phyloP scores from a whole-genome alignment of 345 rosid genomes.

The Citrus inodora region DNA sequence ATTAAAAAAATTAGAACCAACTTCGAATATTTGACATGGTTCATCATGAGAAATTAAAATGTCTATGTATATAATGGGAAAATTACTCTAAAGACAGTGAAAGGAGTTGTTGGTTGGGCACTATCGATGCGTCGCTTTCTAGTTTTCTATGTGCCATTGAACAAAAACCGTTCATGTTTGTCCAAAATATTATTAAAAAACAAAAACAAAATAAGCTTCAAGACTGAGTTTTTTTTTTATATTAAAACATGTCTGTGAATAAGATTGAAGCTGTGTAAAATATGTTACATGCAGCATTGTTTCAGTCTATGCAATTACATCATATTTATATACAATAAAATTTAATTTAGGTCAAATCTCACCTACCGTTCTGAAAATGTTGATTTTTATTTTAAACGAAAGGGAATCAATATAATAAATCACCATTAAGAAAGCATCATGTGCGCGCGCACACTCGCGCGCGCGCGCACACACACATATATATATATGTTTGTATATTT shows the following conservation, averaged over 20 bases:
- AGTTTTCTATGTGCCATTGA: no score
- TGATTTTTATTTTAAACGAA: background rate
- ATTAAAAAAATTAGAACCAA: background rate
- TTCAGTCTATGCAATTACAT: no score
- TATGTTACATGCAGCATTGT: background rate
- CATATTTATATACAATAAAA: background rate
- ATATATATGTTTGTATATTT: no score
- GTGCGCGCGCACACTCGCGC: no score
- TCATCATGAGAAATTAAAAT: no score
- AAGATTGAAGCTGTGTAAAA: background rate
- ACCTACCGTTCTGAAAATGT: slow-evolving; percentile 3
- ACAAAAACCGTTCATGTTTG: no score
- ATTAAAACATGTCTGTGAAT: background rate
- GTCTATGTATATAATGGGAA: no score
- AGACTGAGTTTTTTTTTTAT: background rate
- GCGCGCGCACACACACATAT: no score
- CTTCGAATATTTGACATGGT: no score
- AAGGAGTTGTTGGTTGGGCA: slow-evolving; percentile 10
- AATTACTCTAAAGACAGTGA: background rate
- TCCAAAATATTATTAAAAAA: no score
- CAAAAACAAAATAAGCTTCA: no score
- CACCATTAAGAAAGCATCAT: background rate
- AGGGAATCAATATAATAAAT: slow-evolving; percentile 16
- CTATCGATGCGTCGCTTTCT: background rate
- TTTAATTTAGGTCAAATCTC: slow-evolving; percentile 14